These are phyloP conservation scores for Solanum tacnaense DNA, from an alignment of 257 asterid genomes.

Conservation along the genomic window DNA sequence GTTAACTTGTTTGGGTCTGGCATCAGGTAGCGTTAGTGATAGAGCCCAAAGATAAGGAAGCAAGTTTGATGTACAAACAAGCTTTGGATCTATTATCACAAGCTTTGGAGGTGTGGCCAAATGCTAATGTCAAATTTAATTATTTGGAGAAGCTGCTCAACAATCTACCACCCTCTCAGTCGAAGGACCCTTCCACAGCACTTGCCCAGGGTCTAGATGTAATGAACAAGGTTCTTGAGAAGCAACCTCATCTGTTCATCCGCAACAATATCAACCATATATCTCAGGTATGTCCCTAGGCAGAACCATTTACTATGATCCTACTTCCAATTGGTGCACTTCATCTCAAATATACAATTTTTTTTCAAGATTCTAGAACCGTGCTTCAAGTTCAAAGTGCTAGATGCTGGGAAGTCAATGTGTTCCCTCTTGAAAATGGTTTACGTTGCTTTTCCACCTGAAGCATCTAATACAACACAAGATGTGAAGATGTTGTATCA, in stretches of 20 bases:
- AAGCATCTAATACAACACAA: constrained; percentile 58
- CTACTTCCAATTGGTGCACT: not conserved
- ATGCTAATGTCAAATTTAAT: constrained; percentile 96
- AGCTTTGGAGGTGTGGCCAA: constrained; percentile 99
- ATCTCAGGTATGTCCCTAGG: constrained; percentile 56
- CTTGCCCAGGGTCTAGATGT: constrained; percentile 97
- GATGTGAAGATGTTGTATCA: constrained; percentile 88
- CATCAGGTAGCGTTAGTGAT: constrained; percentile 86
- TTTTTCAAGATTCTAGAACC: constrained; percentile 88
- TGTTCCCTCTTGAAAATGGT: constrained; percentile 94
- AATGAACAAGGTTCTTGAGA: constrained; percentile 96
- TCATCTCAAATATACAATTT: not conserved
- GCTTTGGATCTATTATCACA: constrained; percentile 92
- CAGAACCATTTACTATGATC: constrained; percentile 4
- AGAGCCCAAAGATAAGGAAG: constrained; percentile 98
- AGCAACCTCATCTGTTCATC: constrained; percentile 92
- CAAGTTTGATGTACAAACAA: constrained; percentile 95
- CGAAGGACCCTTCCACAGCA: constrained; percentile 98
- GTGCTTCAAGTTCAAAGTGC: constrained; percentile 95
- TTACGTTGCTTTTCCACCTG: constrained; percentile 89
- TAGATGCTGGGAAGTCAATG: constrained; percentile 92
- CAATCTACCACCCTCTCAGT: constrained; percentile 90
- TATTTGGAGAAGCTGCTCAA: constrained; percentile 93
- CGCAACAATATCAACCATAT: constrained; percentile 89
- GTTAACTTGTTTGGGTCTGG: constrained; percentile 2